Evolutionary conservation across 1,284 basidiomycete species (phyloP).

Genomic region (Leccinum solheimii): DNA sequence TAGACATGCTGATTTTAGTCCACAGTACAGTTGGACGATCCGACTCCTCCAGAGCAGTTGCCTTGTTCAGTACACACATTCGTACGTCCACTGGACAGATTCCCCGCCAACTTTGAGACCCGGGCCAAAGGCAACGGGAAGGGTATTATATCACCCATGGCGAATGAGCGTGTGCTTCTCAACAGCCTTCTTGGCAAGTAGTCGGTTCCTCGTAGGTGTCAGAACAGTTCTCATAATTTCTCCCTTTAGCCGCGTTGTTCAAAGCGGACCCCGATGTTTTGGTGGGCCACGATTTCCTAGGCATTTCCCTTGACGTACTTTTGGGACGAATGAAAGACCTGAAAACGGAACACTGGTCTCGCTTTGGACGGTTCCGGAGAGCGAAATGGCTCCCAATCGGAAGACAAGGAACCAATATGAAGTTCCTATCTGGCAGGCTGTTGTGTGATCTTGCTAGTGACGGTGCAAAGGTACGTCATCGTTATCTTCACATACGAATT

Average conservation of each 20-base stretch:
- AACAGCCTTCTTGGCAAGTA: conserved; percentile 74
- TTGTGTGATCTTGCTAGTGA: conserved; percentile 94
- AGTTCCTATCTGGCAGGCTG: conserved; percentile 83
- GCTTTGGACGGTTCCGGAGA: conserved; percentile 89
- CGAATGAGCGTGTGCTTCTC: conserved; percentile 85
- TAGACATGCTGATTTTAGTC: background rate
- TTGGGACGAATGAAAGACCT: conserved; percentile 90
- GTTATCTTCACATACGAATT: background rate
- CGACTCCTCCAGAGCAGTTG: conserved; percentile 83
- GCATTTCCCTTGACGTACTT: conserved; percentile 89
- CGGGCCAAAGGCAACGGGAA: conserved; percentile 62
- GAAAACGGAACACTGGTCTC: conserved; percentile 91
- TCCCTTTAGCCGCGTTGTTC: conserved; percentile 67
- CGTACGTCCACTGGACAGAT: conserved; percentile 90
- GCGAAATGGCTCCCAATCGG: conserved; percentile 82
- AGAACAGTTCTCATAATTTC: background rate
- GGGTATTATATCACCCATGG: conserved; percentile 75
- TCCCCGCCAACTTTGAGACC: conserved; percentile 84
- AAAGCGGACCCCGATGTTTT: conserved; percentile 94
- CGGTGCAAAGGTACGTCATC: conserved; percentile 75
- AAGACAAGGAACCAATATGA: conserved; percentile 83
- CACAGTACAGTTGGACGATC: conserved; percentile 83
- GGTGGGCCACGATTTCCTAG: conserved; percentile 93
- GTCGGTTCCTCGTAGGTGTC: background rate
- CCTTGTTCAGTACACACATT: conserved; percentile 86